phyloP scores from a whole-genome alignment of 2,329 filamentous ascomycete genomes.

The Colletotrichum acutatum region DNA sequence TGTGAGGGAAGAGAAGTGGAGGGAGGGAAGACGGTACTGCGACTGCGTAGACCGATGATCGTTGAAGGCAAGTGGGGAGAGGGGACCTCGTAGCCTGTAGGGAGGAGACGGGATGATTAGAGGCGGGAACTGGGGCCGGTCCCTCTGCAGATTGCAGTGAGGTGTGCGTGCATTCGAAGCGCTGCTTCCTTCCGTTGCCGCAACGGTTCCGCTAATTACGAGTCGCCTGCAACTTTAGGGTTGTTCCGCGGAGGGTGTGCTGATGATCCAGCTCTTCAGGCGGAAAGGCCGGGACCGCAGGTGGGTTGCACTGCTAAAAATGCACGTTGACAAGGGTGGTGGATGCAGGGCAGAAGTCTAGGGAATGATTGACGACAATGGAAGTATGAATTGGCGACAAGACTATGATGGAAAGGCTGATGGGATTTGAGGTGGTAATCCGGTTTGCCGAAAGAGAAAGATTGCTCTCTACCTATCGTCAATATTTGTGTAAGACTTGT shows the following conservation, averaged over 20 bases:
- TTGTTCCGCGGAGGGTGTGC: conserved; percentile 12
- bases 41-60: conserved; percentile 12
- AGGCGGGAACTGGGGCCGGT: background rate
- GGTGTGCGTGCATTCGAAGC: background rate
- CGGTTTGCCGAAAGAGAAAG: background rate
- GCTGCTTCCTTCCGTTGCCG: background rate
- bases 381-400: background rate
- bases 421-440: background rate
- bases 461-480: too few relatives aligned
- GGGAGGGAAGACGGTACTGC: background rate
- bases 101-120: background rate
- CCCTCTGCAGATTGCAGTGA: background rate
- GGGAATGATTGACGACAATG: background rate
- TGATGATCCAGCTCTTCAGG: background rate
- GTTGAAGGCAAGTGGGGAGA: conserved; percentile 29
- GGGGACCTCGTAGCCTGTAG: background rate
- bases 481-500: background rate
- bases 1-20: conserved; percentile 5
- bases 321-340: conserved; percentile 13
- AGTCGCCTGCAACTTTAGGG: conserved; percentile 19
- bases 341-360: background rate
- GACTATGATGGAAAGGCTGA: background rate
- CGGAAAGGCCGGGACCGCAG: conserved; percentile 31
- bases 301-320: conserved; percentile 28
- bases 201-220: conserved; percentile 9